phyloP scores from a whole-genome alignment of 257 asterid species.

The Primulina tabacum region DNA sequence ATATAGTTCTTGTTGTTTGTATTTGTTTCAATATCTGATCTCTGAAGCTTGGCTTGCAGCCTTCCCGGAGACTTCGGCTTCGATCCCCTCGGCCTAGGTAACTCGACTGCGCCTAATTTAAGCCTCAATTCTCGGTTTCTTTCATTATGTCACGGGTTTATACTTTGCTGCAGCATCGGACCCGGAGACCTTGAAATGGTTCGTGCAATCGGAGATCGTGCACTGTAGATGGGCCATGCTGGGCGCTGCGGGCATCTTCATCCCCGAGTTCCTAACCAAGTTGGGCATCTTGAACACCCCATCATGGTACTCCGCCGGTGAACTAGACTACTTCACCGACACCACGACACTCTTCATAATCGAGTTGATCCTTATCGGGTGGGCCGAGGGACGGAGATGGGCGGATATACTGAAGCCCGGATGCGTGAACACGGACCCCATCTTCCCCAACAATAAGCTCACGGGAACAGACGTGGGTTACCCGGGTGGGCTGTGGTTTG shows the following conservation, averaged over 20 bases:
- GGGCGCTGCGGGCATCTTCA: conserved; percentile 97
- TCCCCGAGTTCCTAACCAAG: conserved; percentile 93
- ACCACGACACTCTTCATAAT: conserved; percentile 80
- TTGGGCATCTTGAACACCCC: conserved; percentile 89
- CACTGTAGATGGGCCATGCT: conserved; percentile 99
- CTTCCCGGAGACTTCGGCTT: conserved; percentile 98
- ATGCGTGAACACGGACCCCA: conserved; percentile 87
- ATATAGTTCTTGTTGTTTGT: too few relatives aligned
- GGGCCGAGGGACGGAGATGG: conserved; percentile 99
- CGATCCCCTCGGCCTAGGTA: conserved; percentile 97
- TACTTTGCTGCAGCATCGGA: conserved; percentile 58
- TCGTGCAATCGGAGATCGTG: conserved; percentile 78
- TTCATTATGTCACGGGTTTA: too few relatives aligned
- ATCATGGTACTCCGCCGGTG: conserved; percentile 99
- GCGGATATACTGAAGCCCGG: conserved; percentile 97
- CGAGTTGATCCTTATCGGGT: conserved; percentile 83
- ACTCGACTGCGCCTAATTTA: not conserved
- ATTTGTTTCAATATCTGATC: not conserved
- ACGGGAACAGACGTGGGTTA: conserved; percentile 97
- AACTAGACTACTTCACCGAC: conserved; percentile 88
- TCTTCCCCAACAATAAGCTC: conserved; percentile 98
- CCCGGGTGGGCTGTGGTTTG: conserved; percentile 96
- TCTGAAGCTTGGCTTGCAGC: conserved; percentile 45
- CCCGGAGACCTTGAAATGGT: conserved; percentile 95
- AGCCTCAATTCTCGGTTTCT: too few relatives aligned